phyloP scores from a whole-genome alignment of 352 stramenopile species.

The Pythium insidiosum region DNA sequence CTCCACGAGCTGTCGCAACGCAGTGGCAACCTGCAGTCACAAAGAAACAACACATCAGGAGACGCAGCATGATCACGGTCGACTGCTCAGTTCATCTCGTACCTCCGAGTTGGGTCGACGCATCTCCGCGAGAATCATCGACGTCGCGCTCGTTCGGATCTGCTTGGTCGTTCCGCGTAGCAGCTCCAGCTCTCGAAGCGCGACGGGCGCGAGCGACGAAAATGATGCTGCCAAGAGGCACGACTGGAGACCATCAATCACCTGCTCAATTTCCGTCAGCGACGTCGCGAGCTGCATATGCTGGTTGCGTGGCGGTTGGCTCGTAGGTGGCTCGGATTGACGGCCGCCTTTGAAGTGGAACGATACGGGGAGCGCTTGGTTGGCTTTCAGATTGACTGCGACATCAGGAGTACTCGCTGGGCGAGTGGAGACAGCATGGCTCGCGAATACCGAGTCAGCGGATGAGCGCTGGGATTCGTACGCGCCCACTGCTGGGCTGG shows the following conservation, averaged over 20 bases:
- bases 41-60: background rate
- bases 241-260: conserved; percentile 47
- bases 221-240: conserved; percentile 30
- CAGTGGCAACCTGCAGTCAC: conserved; percentile 19
- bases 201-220: conserved; percentile 24
- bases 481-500: too few relatives aligned
- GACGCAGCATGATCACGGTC: background rate
- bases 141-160: conserved; percentile 57
- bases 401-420: background rate
- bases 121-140: conserved; percentile 46
- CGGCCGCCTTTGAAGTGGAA: conserved; percentile 46
- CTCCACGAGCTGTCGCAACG: conserved; percentile 44
- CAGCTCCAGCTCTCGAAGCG: conserved; percentile 47
- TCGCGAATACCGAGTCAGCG: conserved; percentile 11
- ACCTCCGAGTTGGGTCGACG: conserved; percentile 33
- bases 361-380: conserved; percentile 29
- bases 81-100: background rate
- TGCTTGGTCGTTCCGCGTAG: conserved; percentile 48
- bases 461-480: too few relatives aligned
- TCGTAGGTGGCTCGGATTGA: conserved; percentile 1
- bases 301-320: conserved; percentile 10
- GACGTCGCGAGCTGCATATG: conserved; percentile 32
- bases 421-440: conserved; percentile 27
- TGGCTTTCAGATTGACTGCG: conserved; percentile 6
- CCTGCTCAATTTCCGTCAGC: conserved; percentile 47